Percentiles rank a stretch among this genome's conserved stretches.
phyloP scores from a whole-genome alignment of 2,329 filamentous ascomycete genomes.

The Daldinia sp. region DNA sequence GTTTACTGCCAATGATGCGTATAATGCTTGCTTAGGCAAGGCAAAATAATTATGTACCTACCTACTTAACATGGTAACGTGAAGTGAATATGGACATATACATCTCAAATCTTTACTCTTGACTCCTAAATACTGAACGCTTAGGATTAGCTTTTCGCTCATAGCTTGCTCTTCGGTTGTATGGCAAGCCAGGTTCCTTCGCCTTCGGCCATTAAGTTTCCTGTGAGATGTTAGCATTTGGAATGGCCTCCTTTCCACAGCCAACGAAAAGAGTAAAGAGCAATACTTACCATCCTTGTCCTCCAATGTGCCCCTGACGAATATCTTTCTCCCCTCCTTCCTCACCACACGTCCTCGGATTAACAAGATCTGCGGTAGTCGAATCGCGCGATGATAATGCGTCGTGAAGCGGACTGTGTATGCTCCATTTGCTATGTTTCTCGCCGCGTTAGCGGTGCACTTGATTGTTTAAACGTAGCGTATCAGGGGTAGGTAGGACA shows the following conservation, averaged over 20 bases:
- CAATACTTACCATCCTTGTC: conserved; percentile 41
- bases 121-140: neutral
- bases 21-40: neutral
- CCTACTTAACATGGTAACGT: neutral
- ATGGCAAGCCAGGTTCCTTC: conserved; percentile 36
- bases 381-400: conserved; percentile 39
- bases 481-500: neutral
- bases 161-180: conserved; percentile 33
- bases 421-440: conserved; percentile 36
- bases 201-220: conserved; percentile 38
- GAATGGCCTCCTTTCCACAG: neutral
- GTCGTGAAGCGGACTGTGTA: conserved; percentile 43
- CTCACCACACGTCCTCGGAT: conserved; percentile 40
- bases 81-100: neutral
- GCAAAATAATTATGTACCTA: too few species aligned
- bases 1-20: neutral
- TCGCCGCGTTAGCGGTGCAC: neutral
- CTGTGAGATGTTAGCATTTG: conserved; percentile 15
- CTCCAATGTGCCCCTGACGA: conserved; percentile 39
- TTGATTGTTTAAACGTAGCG: too few species aligned
- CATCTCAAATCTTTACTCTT: neutral
- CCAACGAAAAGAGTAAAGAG: neutral
- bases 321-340: conserved; percentile 43
- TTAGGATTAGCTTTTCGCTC: neutral
- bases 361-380: conserved; percentile 40